These are phyloP conservation scores for Neopestalotiopsis sp. DNA, from an alignment of 2,329 filamentous ascomycete species.

Conservation along the genomic window DNA sequence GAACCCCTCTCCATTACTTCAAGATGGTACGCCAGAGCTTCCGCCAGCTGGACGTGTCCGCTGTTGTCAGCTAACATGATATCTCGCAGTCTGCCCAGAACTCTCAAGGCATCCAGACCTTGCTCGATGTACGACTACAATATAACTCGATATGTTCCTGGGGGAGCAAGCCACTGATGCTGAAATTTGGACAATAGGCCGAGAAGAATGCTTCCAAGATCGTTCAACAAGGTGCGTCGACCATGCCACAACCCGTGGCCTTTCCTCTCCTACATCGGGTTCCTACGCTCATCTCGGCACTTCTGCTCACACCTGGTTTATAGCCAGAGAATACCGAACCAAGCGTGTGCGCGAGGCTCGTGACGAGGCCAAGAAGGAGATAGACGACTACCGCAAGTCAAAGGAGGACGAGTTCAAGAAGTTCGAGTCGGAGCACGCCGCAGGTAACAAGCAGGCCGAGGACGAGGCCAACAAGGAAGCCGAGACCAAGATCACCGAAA, in stretches of 20 bases:
- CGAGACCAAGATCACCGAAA: conserved; percentile 81
- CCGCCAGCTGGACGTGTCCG: not conserved
- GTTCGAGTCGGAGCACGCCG: conserved; percentile 90
- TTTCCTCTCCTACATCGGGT: not conserved
- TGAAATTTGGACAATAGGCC: conserved; percentile 60
- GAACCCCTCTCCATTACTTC: not conserved
- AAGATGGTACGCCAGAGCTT: conserved; percentile 4
- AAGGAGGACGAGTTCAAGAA: conserved; percentile 96
- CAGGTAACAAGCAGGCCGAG: conserved; percentile 83
- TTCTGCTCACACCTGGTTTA: conserved; percentile 22
- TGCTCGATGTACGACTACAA: conserved; percentile 82
- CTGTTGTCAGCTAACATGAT: conserved; percentile 12
- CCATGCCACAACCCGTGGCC: not conserved
- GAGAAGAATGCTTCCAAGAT: conserved; percentile 99
- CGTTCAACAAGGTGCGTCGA: conserved; percentile 82
- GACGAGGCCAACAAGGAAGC: conserved; percentile 81
- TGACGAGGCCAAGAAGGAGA: conserved; percentile 96
- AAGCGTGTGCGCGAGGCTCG: conserved; percentile 97
- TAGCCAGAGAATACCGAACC: conserved; percentile 67
- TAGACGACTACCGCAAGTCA: conserved; percentile 85
- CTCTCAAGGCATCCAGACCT: conserved; percentile 96
- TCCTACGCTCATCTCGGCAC: not conserved
- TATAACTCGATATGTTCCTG: not conserved
- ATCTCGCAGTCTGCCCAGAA: conserved; percentile 87
- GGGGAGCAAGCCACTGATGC: not conserved